Evolutionary conservation across 1,139 yeast species (phyloP).

Genomic region (Yamadazyma sp.): DNA sequence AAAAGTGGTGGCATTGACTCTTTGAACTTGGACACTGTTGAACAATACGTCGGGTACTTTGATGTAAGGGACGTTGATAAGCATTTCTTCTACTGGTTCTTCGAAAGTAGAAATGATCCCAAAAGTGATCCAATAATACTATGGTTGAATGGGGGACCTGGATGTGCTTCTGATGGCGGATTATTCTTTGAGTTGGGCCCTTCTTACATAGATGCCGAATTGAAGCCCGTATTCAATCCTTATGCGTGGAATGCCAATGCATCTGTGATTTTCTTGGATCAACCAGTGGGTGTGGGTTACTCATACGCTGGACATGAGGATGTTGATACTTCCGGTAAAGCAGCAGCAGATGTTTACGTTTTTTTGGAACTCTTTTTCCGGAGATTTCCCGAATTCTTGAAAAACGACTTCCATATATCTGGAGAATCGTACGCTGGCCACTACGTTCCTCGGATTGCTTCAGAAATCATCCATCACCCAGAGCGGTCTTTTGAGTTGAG

Average conservation of each 20-base stretch:
- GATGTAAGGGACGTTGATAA: conserved; percentile 52
- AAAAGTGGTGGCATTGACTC: conserved; percentile 9
- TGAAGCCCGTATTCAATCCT: conserved; percentile 70
- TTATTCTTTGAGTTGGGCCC: conserved; percentile 86
- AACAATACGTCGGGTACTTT: conserved; percentile 61
- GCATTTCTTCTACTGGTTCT: conserved; percentile 82
- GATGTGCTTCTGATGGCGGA: conserved; percentile 63
- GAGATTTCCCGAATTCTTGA: conserved; percentile 58
- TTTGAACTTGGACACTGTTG: conserved; percentile 49
- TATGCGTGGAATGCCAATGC: conserved; percentile 84
- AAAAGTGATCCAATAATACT: conserved; percentile 73
- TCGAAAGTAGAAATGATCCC: conserved; percentile 86
- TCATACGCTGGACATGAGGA: conserved; percentile 54
- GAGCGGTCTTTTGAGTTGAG: conserved; percentile 62
- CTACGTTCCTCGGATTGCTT: conserved; percentile 73
- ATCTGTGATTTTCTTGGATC: conserved; percentile 81
- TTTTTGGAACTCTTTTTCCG: conserved; percentile 71
- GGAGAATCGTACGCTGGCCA: conserved; percentile 88
- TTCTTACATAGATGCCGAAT: conserved; percentile 58
- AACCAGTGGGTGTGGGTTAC: conserved; percentile 85
- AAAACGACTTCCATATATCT: conserved; percentile 66
- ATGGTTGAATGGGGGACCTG: conserved; percentile 44
- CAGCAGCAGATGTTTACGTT: conserved; percentile 70
- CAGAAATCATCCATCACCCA: conserved; percentile 60
- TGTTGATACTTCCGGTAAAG: conserved; percentile 60